These are phyloP conservation scores for Ceratonia siliqua DNA, from an alignment of 306 rosid species.

Conservation along the genomic window DNA sequence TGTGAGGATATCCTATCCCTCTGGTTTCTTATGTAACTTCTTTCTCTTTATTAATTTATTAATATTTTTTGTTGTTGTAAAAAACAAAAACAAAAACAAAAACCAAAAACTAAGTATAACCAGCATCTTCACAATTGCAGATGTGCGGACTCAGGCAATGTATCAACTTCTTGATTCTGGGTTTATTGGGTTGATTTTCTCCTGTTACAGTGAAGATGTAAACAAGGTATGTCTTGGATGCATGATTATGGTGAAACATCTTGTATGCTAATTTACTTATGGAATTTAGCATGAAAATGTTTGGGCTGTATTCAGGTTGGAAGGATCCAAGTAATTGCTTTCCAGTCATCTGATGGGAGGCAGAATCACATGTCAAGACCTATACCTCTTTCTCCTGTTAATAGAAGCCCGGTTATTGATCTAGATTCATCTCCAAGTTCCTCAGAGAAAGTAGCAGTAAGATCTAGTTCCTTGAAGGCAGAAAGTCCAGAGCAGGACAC, in stretches of 20 bases:
- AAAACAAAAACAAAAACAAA: no score
- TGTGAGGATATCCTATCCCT: not conserved
- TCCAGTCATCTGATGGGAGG: conserved; percentile 90
- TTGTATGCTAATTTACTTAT: conserved; percentile 24
- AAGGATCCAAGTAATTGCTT: conserved; percentile 90
- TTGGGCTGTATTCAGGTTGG: conserved; percentile 65
- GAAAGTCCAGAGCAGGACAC: conserved; percentile 67
- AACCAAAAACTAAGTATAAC: not conserved
- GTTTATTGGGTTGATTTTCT: conserved; percentile 91
- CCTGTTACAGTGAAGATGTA: conserved; percentile 90
- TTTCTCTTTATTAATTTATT: not conserved
- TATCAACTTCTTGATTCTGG: conserved; percentile 99
- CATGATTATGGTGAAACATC: conserved; percentile 13
- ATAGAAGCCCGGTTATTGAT: conserved; percentile 69
- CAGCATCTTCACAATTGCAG: conserved; percentile 43
- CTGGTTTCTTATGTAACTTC: not conserved
- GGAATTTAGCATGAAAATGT: conserved; percentile 10
- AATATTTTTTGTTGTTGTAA: not conserved
- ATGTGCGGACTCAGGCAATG: conserved; percentile 91
- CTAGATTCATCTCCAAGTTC: conserved; percentile 81
- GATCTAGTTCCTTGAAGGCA: conserved; percentile 48
- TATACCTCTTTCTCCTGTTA: conserved; percentile 61
- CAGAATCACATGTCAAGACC: conserved; percentile 61
- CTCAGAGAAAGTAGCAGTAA: conserved; percentile 51
- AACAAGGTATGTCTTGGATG: conserved; percentile 65